Conservation (phyloP, 768 basidiomycete genomes). For the Melanogaster broomeanus region DNA sequence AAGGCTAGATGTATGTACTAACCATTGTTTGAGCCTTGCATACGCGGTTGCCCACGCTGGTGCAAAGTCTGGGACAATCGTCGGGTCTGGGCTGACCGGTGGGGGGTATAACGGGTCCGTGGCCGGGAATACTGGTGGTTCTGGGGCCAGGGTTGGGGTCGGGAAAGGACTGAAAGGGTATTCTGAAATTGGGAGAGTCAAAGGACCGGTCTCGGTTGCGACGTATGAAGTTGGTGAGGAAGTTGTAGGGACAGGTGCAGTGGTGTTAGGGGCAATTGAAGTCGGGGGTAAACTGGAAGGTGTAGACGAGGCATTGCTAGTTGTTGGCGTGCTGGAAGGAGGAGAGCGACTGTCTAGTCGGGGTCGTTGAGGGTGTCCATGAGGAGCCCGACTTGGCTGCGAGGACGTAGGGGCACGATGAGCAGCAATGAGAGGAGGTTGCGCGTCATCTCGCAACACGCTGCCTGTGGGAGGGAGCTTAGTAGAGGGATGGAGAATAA, state of each 20-base stretch:
- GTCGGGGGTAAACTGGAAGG: not conserved
- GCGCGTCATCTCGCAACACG: constrained; percentile 16
- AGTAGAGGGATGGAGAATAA: not conserved
- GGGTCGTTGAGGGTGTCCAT: not conserved
- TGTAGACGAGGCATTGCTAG: not conserved
- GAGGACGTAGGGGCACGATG: constrained; percentile 1
- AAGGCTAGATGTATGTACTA: constrained; percentile 13
- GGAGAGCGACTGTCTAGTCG: not conserved
- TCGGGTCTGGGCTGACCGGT: constrained; percentile 42
- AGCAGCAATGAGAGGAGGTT: constrained; percentile 18
- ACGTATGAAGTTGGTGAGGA: constrained; percentile 6
- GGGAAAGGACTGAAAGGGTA: constrained; percentile 62
- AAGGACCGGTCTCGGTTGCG: constrained; percentile 20
- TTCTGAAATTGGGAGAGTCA: constrained; percentile 39
- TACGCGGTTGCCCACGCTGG: constrained; percentile 61
- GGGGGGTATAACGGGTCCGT: constrained; percentile 62
- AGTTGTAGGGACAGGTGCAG: constrained; percentile 3
- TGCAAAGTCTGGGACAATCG: constrained; percentile 46
- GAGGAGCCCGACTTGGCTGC: not conserved
- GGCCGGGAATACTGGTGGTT: constrained; percentile 53
- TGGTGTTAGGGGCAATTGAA: not conserved
- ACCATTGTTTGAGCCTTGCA: constrained; percentile 58
- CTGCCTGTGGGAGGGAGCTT: not conserved
- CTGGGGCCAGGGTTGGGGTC: constrained; percentile 54
- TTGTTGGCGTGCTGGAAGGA: constrained; percentile 6